phyloP scores from a whole-genome alignment of 176 grass and related monocot genomes.

The Avena insularis region DNA sequence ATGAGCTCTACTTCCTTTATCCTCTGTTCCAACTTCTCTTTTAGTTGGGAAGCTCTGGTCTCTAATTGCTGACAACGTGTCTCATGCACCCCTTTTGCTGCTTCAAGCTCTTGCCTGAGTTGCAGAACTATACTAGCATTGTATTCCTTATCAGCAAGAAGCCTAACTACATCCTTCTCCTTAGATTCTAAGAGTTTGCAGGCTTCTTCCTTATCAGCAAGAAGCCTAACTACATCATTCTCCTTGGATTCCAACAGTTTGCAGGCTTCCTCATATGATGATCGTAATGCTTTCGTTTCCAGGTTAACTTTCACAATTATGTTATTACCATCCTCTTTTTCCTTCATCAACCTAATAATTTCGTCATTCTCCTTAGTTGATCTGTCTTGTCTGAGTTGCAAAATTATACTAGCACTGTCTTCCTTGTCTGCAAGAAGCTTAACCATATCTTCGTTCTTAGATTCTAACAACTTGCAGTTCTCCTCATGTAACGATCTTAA shows the following conservation, averaged over 20 bases:
- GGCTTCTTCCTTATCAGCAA: conserved; percentile 48
- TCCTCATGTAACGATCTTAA: conserved; percentile 55
- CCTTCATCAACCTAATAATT: conserved; percentile 67
- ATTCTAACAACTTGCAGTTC: conserved; percentile 54
- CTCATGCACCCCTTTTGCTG: conserved; percentile 44
- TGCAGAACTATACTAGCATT: conserved; percentile 42
- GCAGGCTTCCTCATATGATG: conserved; percentile 50
- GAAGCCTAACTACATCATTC: conserved; percentile 42
- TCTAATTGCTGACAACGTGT: conserved; percentile 49
- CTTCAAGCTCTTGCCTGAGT: conserved; percentile 58
- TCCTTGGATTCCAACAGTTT: conserved; percentile 61
- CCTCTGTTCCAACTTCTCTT: conserved; percentile 53
- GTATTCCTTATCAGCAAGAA: conserved; percentile 52
- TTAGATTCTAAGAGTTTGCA: conserved; percentile 58
- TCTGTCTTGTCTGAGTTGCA: conserved; percentile 47
- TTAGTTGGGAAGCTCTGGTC: conserved; percentile 46
- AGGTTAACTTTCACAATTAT: conserved; percentile 67
- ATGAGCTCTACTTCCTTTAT: conserved; percentile 59
- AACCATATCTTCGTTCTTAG: conserved; percentile 48
- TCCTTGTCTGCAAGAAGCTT: conserved; percentile 55
- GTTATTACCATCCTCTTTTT: conserved; percentile 62
- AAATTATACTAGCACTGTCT: conserved; percentile 38
- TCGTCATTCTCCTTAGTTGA: conserved; percentile 49
- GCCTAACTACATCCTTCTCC: conserved; percentile 44
- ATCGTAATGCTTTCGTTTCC: conserved; percentile 59